A percentile compares a stretch with the other conserved stretches of the same genome.
These are phyloP conservation scores for Phialophora expanda DNA, from an alignment of 2,329 filamentous ascomycete genomes.

Conservation along the genomic window DNA sequence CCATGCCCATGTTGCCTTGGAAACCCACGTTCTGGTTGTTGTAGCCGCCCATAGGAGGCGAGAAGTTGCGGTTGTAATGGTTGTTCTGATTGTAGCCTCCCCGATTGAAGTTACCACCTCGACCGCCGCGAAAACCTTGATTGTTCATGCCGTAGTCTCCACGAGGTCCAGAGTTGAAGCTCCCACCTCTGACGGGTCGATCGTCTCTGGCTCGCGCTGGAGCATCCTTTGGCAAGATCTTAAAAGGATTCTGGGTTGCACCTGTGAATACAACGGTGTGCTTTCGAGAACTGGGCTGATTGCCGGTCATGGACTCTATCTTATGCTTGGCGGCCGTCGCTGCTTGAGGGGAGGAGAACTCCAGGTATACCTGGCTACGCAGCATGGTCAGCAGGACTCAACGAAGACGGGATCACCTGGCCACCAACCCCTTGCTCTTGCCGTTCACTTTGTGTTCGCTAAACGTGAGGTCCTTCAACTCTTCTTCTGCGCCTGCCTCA, in stretches of 20 bases:
- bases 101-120: slow-evolving; percentile 56
- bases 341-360: slow-evolving; percentile 81
- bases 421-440: slow-evolving; percentile 89
- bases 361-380: slow-evolving; percentile 74
- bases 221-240: slow-evolving; percentile 86
- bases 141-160: slow-evolving; percentile 53
- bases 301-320: slow-evolving; percentile 68
- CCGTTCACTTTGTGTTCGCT: slow-evolving; percentile 99
- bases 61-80: slow-evolving; percentile 57
- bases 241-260: slow-evolving; percentile 82
- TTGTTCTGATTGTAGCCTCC: slow-evolving; percentile 46
- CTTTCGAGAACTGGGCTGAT: slow-evolving; percentile 66
- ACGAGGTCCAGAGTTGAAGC: slow-evolving; percentile 48
- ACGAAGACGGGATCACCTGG: neutral
- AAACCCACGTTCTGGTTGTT: slow-evolving; percentile 58
- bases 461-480: slow-evolving; percentile 91
- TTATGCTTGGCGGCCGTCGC: slow-evolving; percentile 83
- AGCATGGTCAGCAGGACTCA: slow-evolving; percentile 10
- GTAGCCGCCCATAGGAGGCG: slow-evolving; percentile 48
- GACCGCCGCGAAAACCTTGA: slow-evolving; percentile 61
- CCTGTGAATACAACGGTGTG: slow-evolving; percentile 75
- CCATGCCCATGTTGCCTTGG: slow-evolving; percentile 57
- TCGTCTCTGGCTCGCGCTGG: slow-evolving; percentile 71
- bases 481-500: slow-evolving; percentile 78
- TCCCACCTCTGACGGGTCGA: slow-evolving; percentile 53